Base-by-base conservation (phyloP, 2,329 filamentous ascomycete genomes). In the Thermothelomyces thermophilus region DNA sequence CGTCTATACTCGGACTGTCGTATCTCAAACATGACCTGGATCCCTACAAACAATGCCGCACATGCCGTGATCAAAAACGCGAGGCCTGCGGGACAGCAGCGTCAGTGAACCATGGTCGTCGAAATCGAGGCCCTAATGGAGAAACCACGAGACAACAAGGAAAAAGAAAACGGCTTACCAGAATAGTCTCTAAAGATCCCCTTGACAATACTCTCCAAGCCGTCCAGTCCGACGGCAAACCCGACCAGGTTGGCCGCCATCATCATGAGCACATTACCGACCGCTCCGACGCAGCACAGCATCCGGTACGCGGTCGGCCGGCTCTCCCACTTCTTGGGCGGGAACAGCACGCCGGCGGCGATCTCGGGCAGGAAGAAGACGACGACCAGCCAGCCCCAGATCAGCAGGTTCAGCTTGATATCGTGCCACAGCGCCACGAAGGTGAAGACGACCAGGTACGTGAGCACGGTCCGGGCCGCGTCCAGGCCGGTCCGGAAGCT, bases 351-450 rank as follows among this genome's bases (percentile, higher is more conserved):
- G 0, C 74, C 73, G 0, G 82, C 89, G 7, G 86, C 70, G 59
- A 91, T 80, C 71, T 98, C 93, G 0, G 93, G 93, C 6, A 96
- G 66, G 66, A 98, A 88, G 69, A 98, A 98, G 20, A 97, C 71
- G 0, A 94, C 90, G 56, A 98, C 82, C 34, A 98, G 76, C 93
- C 93, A 98, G 24, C 93, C 91, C 93, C 93, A 98, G 66, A 95
- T 85, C 28, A 98, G 76, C 34, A 98, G 74, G 9, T 86, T 81
- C 26, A 97, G 78, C 69, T 95, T 85, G 62, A 98, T 95, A 62
- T 98, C 93, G 69, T 98, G 93, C 93, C 93, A 98, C 24, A 98
- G 74, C 0, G 93, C 94, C 20, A 98, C 93, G 62, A 98, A 98
- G 0, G 90, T 96, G 65, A 98, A 98, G 28, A 95, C 87, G 4